Percentiles rank a stretch among this genome's conserved stretches.
phyloP scores from a whole-genome alignment of 2,329 filamentous ascomycete genomes.

The Capronia coronata region DNA sequence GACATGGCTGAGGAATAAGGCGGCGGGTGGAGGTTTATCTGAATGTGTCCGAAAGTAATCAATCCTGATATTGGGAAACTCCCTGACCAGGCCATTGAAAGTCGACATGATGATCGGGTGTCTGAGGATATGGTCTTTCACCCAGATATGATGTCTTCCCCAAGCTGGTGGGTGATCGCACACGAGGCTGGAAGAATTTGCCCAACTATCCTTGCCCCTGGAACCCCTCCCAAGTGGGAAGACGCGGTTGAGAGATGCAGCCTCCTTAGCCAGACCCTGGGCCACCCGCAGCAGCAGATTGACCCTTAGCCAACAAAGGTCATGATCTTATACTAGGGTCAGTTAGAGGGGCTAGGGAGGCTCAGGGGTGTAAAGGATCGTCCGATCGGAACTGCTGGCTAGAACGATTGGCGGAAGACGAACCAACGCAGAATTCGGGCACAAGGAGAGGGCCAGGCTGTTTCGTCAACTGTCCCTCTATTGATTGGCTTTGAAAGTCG shows the following conservation, averaged over 20 bases:
- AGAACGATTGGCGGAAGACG: slow-evolving; percentile 11
- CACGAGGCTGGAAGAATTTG: slow-evolving; percentile 11
- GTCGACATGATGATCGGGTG: slow-evolving; percentile 72
- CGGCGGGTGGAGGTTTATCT: slow-evolving; percentile 57
- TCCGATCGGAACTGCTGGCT: slow-evolving; percentile 13
- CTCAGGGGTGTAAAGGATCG: slow-evolving; percentile 4
- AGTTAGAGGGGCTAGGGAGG: slow-evolving; percentile 12
- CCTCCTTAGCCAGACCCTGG: slow-evolving; percentile 10
- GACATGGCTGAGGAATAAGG: slow-evolving; percentile 85
- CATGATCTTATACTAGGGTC: too few relatives aligned
- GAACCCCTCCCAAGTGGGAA: neutral
- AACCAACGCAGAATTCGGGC: slow-evolving; percentile 12
- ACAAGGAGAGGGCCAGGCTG: neutral
- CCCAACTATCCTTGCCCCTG: neutral
- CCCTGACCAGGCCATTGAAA: slow-evolving; percentile 63
- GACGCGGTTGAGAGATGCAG: slow-evolving; percentile 2
- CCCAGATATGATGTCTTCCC: neutral
- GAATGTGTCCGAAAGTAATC: slow-evolving; percentile 68
- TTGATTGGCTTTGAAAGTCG: neutral
- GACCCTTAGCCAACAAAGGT: slow-evolving; percentile 7
- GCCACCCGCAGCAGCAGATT: slow-evolving; percentile 3
- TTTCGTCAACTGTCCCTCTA: slow-evolving; percentile 6
- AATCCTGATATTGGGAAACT: slow-evolving; percentile 75
- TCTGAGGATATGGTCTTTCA: neutral
- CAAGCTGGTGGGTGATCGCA: neutral